These are phyloP conservation scores for Cyberlindnera xishuangbannaensis DNA, from an alignment of 805 yeast species.

Conservation along the genomic window DNA sequence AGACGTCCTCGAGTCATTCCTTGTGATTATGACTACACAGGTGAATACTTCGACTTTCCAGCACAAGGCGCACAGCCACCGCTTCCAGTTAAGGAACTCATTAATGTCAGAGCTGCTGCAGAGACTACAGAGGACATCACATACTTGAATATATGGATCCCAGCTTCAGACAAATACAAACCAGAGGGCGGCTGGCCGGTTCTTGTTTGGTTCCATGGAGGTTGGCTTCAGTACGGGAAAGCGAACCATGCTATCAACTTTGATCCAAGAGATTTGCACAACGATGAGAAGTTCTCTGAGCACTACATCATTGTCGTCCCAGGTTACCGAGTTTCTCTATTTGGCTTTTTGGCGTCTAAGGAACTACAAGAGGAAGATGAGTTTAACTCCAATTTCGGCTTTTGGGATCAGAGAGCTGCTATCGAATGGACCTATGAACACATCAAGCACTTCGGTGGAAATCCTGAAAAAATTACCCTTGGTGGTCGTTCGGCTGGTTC, in stretches of 20 bases:
- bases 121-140: conserved; percentile 29
- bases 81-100: conserved; percentile 8
- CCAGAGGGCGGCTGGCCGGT: conserved; percentile 39
- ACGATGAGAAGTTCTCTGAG: conserved; percentile 27
- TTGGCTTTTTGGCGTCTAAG: conserved; percentile 31
- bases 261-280: conserved; percentile 12
- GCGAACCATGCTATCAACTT: conserved; percentile 15
- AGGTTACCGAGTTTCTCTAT: conserved; percentile 36
- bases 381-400: conserved; percentile 22
- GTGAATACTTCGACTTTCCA: conserved; percentile 29
- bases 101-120: conserved; percentile 8
- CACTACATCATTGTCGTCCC: conserved; percentile 29
- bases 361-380: conserved; percentile 24
- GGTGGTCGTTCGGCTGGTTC: conserved; percentile 47
- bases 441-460: conserved; percentile 42
- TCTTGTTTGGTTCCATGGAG: conserved; percentile 38
- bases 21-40: conserved; percentile 31
- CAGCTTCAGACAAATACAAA: conserved; percentile 24
- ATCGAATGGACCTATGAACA: conserved; percentile 40
- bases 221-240: conserved; percentile 32
- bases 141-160: conserved; percentile 35
- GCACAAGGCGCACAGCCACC: conserved; percentile 12
- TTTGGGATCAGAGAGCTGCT: conserved; percentile 41
- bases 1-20: conserved; percentile 30
- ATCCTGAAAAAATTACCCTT: conserved; percentile 36